phyloP scores from a whole-genome alignment of 495 filamentous ascomycete species.

The Tuber borchii region DNA sequence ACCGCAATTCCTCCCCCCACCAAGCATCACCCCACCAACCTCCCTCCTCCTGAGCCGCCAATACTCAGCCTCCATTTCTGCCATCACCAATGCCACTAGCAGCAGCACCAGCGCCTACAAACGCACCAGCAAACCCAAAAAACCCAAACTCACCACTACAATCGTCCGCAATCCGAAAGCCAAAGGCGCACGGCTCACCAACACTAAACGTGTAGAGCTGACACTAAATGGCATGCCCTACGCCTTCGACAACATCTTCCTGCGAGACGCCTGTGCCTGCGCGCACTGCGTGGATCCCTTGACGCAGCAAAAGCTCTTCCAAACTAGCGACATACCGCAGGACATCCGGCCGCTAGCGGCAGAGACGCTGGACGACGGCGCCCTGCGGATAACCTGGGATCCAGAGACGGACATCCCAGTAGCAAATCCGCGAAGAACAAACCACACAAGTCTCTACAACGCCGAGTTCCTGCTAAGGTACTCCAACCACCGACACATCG shows the following conservation, averaged over 20 bases:
- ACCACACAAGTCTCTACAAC: conserved; percentile 51
- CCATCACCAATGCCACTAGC: not conserved
- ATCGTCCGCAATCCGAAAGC: conserved; percentile 2
- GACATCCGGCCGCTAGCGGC: conserved; percentile 45
- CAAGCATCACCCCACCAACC: not conserved
- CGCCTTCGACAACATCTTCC: conserved; percentile 46
- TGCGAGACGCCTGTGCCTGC: conserved; percentile 75
- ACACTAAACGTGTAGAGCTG: conserved; percentile 8
- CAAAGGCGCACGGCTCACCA: conserved; percentile 9
- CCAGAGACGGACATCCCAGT: conserved; percentile 50
- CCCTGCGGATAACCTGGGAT: conserved; percentile 55
- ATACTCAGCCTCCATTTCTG: not conserved
- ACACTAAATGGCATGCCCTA: conserved; percentile 24
- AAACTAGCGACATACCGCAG: conserved; percentile 62
- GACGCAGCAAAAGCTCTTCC: conserved; percentile 76
- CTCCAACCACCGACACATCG: conserved; percentile 11
- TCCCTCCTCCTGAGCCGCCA: not conserved
- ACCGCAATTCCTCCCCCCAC: not conserved
- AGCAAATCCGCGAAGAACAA: conserved; percentile 32
- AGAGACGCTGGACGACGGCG: conserved; percentile 42
- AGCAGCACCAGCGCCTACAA: not conserved
- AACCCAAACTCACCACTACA: conserved; percentile 1
- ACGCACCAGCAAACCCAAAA: conserved; percentile 2
- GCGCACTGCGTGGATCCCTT: conserved; percentile 63
- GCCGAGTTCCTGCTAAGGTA: conserved; percentile 40